Percentiles rank a stretch among this genome's conserved stretches.
Evolutionary conservation across 148 eudicot genomes (phyloP).

Genomic region (Linanthus parryae): DNA sequence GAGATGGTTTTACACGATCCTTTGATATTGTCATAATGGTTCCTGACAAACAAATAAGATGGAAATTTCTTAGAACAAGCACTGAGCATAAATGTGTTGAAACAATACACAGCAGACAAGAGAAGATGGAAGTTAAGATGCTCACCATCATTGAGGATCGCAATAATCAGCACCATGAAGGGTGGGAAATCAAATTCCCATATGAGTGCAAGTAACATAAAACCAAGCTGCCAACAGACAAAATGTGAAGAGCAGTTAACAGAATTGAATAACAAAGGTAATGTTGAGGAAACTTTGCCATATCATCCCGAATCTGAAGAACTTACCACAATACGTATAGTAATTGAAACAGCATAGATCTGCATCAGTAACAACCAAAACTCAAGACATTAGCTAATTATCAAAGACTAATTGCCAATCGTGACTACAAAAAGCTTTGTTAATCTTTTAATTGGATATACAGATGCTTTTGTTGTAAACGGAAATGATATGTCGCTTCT

Average conservation of each 20-base stretch:
- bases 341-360: conserved; percentile 57
- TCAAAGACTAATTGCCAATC: not conserved
- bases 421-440: no score
- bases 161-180: conserved; percentile 54
- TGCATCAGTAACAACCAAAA: conserved; percentile 21
- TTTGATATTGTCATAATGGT: conserved; percentile 58
- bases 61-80: not conserved
- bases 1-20: conserved; percentile 55
- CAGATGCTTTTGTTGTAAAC: no score
- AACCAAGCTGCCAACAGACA: conserved; percentile 26
- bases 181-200: conserved; percentile 52
- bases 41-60: conserved; percentile 20
- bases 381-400: not conserved
- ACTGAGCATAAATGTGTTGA: not conserved
- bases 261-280: no score
- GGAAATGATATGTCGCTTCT: no score
- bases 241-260: conserved; percentile 6
- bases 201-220: conserved; percentile 46
- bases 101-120: no score
- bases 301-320: not conserved
- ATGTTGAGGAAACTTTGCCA: no score
- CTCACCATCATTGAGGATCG: conserved; percentile 48
- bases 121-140: not conserved
- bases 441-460: no score
- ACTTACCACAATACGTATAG: conserved; percentile 54